Evolutionary conservation across 768 basidiomycete species (phyloP).

Genomic region (Pleurotus eryngii): DNA sequence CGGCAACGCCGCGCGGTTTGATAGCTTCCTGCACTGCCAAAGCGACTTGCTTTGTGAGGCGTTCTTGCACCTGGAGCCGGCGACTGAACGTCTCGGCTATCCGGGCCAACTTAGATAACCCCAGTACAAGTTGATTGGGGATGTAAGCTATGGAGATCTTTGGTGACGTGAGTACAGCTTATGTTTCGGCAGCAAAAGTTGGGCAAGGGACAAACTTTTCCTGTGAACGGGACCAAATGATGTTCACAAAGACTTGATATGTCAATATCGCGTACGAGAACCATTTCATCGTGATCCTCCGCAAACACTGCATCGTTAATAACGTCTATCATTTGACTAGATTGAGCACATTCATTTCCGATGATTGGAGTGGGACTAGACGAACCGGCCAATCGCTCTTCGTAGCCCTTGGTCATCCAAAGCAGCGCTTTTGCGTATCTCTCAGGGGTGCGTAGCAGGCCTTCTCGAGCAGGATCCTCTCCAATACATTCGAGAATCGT

Average conservation of each 20-base stretch:
- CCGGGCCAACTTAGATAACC: conserved; percentile 92
- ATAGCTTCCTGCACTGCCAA: conserved; percentile 98
- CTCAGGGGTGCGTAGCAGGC: conserved; percentile 87
- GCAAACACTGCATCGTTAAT: conserved; percentile 98
- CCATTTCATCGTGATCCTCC: conserved; percentile 99
- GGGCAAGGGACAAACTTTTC: conserved; percentile 63
- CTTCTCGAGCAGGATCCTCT: conserved; percentile 96
- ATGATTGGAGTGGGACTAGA: neutral
- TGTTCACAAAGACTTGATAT: conserved; percentile 98
- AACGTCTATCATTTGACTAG: conserved; percentile 59
- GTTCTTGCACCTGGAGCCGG: conserved; percentile 95
- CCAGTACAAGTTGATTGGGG: conserved; percentile 90
- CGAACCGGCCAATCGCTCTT: conserved; percentile 86
- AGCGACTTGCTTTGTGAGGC: conserved; percentile 95
- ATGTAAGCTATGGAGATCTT: conserved; percentile 98
- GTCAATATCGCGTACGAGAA: conserved; percentile 95
- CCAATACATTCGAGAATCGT: conserved; percentile 96
- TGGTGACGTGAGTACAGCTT: conserved; percentile 18
- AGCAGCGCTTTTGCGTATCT: conserved; percentile 95
- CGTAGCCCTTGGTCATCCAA: conserved; percentile 99
- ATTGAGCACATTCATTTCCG: neutral
- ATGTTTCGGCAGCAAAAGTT: conserved; percentile 6
- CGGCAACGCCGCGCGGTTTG: conserved; percentile 94
- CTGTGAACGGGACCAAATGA: conserved; percentile 96
- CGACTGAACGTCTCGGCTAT: conserved; percentile 97